These are phyloP conservation scores for Nakaseomyces nivariensis DNA, from an alignment of 1,139 yeast genomes.

Conservation along the genomic window DNA sequence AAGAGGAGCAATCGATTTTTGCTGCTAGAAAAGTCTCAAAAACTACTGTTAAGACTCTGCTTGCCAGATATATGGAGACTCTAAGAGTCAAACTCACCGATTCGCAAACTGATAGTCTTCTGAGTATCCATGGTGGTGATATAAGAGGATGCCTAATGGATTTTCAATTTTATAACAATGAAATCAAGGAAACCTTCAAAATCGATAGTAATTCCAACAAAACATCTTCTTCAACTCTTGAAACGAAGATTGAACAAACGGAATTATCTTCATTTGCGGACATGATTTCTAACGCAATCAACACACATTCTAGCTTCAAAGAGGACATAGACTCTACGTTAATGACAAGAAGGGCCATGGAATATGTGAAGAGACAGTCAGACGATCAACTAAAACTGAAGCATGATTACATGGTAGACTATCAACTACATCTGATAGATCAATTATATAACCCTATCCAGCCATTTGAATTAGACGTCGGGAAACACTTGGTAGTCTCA, in stretches of 20 bases:
- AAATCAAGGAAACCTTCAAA: neutral
- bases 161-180: slow-evolving; percentile 42
- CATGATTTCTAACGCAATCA: slow-evolving; percentile 25
- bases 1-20: slow-evolving; percentile 35
- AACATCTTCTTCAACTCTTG: neutral
- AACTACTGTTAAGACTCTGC: slow-evolving; percentile 26
- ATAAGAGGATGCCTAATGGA: slow-evolving; percentile 45
- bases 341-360: slow-evolving; percentile 30
- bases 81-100: slow-evolving; percentile 34
- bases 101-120: slow-evolving; percentile 30
- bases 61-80: slow-evolving; percentile 31
- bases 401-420: slow-evolving; percentile 24
- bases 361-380: slow-evolving; percentile 28
- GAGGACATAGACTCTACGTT: slow-evolving; percentile 35
- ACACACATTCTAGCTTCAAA: slow-evolving; percentile 33
- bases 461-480: slow-evolving; percentile 34
- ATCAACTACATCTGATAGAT: slow-evolving; percentile 19
- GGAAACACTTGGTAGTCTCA: slow-evolving; percentile 12
- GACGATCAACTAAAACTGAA: slow-evolving; percentile 23
- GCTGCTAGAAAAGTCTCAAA: slow-evolving; percentile 24
- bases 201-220: no score
- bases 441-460: slow-evolving; percentile 19
- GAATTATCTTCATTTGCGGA: slow-evolving; percentile 38
- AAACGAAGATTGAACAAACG: slow-evolving; percentile 8
- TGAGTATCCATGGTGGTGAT: slow-evolving; percentile 36